Conservation (phyloP, 2,329 filamentous ascomycete species). For the Microcyclosporella mali region DNA sequence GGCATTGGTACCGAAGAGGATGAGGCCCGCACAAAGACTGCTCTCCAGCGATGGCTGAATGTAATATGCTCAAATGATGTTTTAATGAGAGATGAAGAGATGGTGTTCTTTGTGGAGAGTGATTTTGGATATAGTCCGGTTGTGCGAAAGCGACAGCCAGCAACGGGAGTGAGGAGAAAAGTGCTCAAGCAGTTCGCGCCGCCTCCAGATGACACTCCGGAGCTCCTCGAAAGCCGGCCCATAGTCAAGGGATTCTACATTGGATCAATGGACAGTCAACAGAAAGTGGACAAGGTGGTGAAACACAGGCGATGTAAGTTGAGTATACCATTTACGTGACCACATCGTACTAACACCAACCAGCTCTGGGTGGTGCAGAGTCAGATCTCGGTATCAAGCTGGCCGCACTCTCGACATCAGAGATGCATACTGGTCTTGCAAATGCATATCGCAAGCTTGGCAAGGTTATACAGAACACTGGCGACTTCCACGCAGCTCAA, state of each 20-base stretch:
- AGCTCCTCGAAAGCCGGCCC: slow-evolving; percentile 82
- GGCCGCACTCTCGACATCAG: slow-evolving; percentile 77
- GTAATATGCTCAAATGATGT: slow-evolving; percentile 87
- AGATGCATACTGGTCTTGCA: slow-evolving; percentile 78
- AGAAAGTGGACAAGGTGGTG: slow-evolving; percentile 92
- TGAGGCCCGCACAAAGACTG: slow-evolving; percentile 77
- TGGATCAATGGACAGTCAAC: slow-evolving; percentile 90
- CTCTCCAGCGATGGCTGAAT: slow-evolving; percentile 92
- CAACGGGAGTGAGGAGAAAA: slow-evolving; percentile 89
- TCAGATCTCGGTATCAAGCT: slow-evolving; percentile 91
- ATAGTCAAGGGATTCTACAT: slow-evolving; percentile 94
- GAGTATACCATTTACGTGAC: neutral
- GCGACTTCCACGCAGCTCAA: slow-evolving; percentile 93
- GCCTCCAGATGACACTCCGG: slow-evolving; percentile 92
- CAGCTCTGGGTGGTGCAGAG: slow-evolving; percentile 84
- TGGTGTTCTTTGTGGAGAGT: slow-evolving; percentile 97
- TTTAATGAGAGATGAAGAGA: slow-evolving; percentile 90
- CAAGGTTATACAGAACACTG: slow-evolving; percentile 84
- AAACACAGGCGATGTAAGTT: slow-evolving; percentile 78
- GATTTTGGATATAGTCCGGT: slow-evolving; percentile 98
- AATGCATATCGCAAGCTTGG: slow-evolving; percentile 94
- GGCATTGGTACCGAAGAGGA: slow-evolving; percentile 96
- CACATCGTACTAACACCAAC: slow-evolving; percentile 27
- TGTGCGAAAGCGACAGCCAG: slow-evolving; percentile 91
- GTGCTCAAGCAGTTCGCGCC: slow-evolving; percentile 97